Percentiles rank a stretch among this genome's conserved stretches.
phyloP scores from a whole-genome alignment of 768 basidiomycete species.

The Collybia mongolica region DNA sequence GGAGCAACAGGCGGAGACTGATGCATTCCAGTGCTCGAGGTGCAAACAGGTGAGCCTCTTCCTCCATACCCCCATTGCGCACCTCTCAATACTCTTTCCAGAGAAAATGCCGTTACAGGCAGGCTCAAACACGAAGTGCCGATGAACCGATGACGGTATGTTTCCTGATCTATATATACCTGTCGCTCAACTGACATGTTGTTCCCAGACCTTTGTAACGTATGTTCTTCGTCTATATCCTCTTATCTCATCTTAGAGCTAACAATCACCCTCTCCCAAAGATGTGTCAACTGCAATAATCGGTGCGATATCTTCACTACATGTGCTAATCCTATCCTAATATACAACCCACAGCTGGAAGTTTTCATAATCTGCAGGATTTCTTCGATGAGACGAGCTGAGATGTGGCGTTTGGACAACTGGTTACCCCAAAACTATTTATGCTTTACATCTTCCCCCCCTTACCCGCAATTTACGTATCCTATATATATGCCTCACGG shows the following conservation, averaged over 20 bases:
- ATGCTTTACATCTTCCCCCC: background rate
- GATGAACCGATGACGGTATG: conserved; percentile 98
- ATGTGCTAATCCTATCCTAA: background rate
- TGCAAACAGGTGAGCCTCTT: conserved; percentile 75
- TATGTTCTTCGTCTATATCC: conserved; percentile 27
- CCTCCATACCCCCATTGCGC: background rate
- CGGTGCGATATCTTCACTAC: conserved; percentile 17
- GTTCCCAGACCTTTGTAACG: conserved; percentile 81
- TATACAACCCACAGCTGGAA: conserved; percentile 30
- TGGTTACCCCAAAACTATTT: background rate
- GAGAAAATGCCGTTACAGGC: conserved; percentile 89
- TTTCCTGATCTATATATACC: conserved; percentile 10
- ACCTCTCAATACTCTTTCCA: conserved; percentile 21
- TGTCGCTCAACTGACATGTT: background rate
- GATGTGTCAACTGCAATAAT: conserved; percentile 26
- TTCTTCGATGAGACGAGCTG: no score
- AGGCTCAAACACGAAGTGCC: conserved; percentile 95
- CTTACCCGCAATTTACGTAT: background rate
- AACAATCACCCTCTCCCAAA: conserved; percentile 3
- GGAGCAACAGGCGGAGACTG: conserved; percentile 91
- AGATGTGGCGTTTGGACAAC: no score
- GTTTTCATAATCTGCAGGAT: conserved; percentile 28
- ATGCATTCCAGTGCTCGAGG: conserved; percentile 93
- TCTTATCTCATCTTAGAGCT: background rate
- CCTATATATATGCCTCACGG: background rate